phyloP scores from a whole-genome alignment of 2,329 filamentous ascomycete genomes.

The Graphiopsis chlorocephala region DNA sequence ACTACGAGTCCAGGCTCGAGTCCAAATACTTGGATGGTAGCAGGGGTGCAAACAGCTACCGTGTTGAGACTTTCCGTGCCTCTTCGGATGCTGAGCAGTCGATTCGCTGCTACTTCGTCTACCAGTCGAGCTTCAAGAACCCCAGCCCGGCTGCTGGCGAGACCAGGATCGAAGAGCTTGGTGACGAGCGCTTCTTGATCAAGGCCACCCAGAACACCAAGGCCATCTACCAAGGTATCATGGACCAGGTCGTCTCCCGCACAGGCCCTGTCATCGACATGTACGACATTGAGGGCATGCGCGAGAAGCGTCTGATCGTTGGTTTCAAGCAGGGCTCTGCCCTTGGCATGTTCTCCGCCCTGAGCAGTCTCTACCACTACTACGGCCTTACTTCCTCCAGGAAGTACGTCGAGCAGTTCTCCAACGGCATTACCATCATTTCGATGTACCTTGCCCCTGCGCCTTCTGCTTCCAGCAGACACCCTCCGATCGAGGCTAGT shows the following conservation, averaged over 20 bases:
- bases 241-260: constrained; percentile 76
- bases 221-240: constrained; percentile 91
- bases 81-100: constrained; percentile 70
- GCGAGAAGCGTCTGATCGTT: constrained; percentile 90
- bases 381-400: constrained; percentile 93
- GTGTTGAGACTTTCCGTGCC: constrained; percentile 96
- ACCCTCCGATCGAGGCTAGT: constrained; percentile 84
- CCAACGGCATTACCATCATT: constrained; percentile 96
- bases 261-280: constrained; percentile 96
- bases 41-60: constrained; percentile 69
- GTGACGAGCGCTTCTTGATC: constrained; percentile 88
- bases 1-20: constrained; percentile 91
- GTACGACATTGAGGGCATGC: constrained; percentile 87
- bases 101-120: constrained; percentile 96
- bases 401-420: constrained; percentile 98
- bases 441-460: constrained; percentile 87
- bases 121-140: constrained; percentile 88
- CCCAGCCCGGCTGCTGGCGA: constrained; percentile 70
- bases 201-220: constrained; percentile 97
- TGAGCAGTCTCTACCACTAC: constrained; percentile 97
- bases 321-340: constrained; percentile 93
- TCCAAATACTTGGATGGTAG: constrained; percentile 89
- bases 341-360: constrained; percentile 86
- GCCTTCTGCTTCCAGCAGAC: constrained; percentile 52
- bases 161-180: constrained; percentile 85